Conservation (phyloP, 306 rosid species). For the Sicyos baderoa region DNA sequence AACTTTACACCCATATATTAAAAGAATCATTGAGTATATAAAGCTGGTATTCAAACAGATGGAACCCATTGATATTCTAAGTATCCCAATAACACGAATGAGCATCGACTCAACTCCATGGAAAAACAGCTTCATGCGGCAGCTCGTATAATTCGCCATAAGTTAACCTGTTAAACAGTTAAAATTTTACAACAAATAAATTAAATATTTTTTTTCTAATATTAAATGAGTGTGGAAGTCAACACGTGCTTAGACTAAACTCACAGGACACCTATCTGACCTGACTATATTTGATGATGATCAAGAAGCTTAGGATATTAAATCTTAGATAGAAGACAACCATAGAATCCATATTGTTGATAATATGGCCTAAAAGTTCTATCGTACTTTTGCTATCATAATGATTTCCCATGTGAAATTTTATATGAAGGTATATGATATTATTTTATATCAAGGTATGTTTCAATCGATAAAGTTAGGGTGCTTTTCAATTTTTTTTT, state of each 20-base stretch:
- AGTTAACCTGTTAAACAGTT: not conserved
- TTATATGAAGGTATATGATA: not conserved
- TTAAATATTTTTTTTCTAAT: not conserved
- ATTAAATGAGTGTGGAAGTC: not conserved
- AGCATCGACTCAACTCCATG: slow-evolving; percentile 24
- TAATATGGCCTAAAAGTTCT: not conserved
- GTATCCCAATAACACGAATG: not conserved
- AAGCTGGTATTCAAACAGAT: slow-evolving; percentile 28
- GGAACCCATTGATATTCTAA: slow-evolving; percentile 23
- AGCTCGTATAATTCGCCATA: not conserved
- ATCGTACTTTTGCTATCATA: not conserved
- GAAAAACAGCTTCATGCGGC: slow-evolving; percentile 16
- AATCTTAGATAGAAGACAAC: not conserved
- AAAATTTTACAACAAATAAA: not conserved
- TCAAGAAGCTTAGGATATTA: not conserved
- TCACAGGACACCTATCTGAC: not conserved
- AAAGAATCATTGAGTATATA: slow-evolving; percentile 26
- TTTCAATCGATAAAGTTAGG: not conserved
- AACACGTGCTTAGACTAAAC: not conserved
- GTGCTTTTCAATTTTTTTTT: too few species aligned
- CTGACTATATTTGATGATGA: not conserved
- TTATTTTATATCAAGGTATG: not conserved
- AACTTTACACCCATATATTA: slow-evolving; percentile 24
- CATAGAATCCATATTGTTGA: not conserved
- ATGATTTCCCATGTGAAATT: not conserved